Evolutionary conservation across 2,329 filamentous ascomycete genomes (phyloP).

Genomic region (Microascus cirrosus): DNA sequence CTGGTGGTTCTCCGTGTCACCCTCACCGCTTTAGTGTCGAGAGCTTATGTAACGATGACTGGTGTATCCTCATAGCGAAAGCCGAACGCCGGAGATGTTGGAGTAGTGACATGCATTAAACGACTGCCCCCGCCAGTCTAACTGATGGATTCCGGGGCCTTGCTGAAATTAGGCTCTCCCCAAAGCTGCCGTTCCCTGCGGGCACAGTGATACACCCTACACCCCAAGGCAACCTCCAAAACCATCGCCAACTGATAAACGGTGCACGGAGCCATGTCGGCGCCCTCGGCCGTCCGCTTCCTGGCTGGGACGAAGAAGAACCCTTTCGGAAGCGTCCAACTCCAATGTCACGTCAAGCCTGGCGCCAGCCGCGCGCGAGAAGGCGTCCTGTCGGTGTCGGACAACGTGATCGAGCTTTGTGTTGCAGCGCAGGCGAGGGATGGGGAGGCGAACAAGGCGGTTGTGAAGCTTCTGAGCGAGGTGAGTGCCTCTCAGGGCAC

Average conservation of each 20-base stretch:
- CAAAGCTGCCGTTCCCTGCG: too few relatives aligned
- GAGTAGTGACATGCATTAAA: too few relatives aligned
- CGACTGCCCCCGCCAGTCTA: too few relatives aligned
- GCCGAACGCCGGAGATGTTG: too few relatives aligned
- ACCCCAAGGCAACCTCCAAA: background rate
- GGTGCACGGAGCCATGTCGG: background rate
- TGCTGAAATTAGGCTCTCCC: too few relatives aligned
- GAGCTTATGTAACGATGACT: too few relatives aligned
- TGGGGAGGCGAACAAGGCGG: slow-evolving; percentile 59
- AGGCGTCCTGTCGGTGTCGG: slow-evolving; percentile 45
- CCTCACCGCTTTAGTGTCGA: too few relatives aligned
- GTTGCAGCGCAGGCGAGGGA: slow-evolving; percentile 55
- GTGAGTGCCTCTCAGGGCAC: slow-evolving; percentile 20
- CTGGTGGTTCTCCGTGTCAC: too few relatives aligned
- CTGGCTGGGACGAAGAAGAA: slow-evolving; percentile 33
- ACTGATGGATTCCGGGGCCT: too few relatives aligned
- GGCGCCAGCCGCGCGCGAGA: slow-evolving; percentile 50
- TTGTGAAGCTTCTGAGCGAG: slow-evolving; percentile 49
- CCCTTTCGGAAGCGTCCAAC: slow-evolving; percentile 34
- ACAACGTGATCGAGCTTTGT: slow-evolving; percentile 49
- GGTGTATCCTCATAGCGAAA: too few relatives aligned
- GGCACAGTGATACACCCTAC: background rate
- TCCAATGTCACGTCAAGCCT: slow-evolving; percentile 58
- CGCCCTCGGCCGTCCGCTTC: slow-evolving; percentile 18
- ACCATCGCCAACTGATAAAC: background rate